Conservation (phyloP, 441 rosid genomes). For the California macrophylla region DNA sequence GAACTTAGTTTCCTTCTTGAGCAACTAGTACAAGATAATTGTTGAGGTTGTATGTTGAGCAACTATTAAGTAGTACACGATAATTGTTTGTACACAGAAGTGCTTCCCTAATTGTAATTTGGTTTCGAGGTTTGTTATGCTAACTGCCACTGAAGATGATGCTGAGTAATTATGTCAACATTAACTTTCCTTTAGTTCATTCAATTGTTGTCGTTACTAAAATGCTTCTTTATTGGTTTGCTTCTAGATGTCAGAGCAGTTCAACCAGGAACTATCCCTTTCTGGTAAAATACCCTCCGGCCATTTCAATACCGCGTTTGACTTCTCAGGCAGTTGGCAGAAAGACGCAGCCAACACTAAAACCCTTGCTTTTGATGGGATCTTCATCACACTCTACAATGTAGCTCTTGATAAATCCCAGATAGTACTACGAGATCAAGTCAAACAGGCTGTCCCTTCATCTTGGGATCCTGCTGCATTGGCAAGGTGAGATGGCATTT, state of each 20-base stretch:
- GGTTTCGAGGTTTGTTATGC: neutral
- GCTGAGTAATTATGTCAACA: neutral
- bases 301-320: slow-evolving; percentile 76
- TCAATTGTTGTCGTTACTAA: neutral
- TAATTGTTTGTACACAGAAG: neutral
- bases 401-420: slow-evolving; percentile 83
- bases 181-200: neutral
- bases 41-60: neutral
- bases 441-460: slow-evolving; percentile 76
- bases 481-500: slow-evolving; percentile 50
- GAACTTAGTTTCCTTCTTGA: neutral
- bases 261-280: slow-evolving; percentile 72
- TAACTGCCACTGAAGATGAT: neutral
- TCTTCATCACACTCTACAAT: slow-evolving; percentile 72
- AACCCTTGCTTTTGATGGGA: slow-evolving; percentile 88
- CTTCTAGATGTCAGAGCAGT: slow-evolving; percentile 88
- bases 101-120: neutral
- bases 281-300: slow-evolving; percentile 96
- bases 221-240: neutral
- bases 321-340: slow-evolving; percentile 80
- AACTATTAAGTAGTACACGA: neutral
- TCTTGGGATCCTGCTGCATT: slow-evolving; percentile 92
- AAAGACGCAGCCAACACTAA: slow-evolving; percentile 85
- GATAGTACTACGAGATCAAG: slow-evolving; percentile 60
- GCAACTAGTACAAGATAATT: neutral